Base-by-base conservation (phyloP, 768 basidiomycete species). In the Serendipita sp. region DNA sequence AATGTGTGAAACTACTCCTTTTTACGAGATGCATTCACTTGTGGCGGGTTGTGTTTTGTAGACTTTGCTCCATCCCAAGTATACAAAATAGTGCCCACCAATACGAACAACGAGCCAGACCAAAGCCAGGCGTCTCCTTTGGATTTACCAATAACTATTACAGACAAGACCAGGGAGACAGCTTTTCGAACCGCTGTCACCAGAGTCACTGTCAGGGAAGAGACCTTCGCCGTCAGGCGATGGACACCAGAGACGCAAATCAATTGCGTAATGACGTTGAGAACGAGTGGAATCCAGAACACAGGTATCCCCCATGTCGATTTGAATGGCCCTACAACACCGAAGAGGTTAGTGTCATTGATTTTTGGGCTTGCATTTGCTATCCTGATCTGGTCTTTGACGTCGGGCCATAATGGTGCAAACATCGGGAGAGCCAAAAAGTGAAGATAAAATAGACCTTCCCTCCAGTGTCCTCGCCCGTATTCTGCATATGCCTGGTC, bases 381-480 rank as follows among this genome's bases (percentile, higher is more conserved):
- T 0, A 71, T 65, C 1, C 68, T 63, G 26, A 82, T 70, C 66
- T 86, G 85, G 0, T 69, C 62, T 5, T 68, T 44, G 63, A 91
- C 75, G 68, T 80, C 81, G 20, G 74, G 67, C 0, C 81, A 74
- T 42, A 88, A 74, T 62, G 81, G 81, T 64, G 79, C 64, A 74
- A 92, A 91, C 77, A 90, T 78, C 3, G 88, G 90, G 13, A 92
- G 77, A 13, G 84, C 81, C 61, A 91, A 80, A 68, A 85, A 82
- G 72, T 92, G 90, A 22, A 89, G 78, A 74, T 92, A 97, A 75
- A 95, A 97, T 81, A 97, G 83, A 58, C 82, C 85, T 73, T 96
- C 93, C 69, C 86, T 82, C 93, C 93, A 96, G 43, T 64, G 67
- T 43, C 51, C 62, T n/a, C 64, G 69, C 13, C 79, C 73, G 65